Evolutionary conservation across 2,329 filamentous ascomycete species (phyloP), one percentile per base, ranked within the genome.

Genomic region (Botryosphaeria dothidea): DNA sequence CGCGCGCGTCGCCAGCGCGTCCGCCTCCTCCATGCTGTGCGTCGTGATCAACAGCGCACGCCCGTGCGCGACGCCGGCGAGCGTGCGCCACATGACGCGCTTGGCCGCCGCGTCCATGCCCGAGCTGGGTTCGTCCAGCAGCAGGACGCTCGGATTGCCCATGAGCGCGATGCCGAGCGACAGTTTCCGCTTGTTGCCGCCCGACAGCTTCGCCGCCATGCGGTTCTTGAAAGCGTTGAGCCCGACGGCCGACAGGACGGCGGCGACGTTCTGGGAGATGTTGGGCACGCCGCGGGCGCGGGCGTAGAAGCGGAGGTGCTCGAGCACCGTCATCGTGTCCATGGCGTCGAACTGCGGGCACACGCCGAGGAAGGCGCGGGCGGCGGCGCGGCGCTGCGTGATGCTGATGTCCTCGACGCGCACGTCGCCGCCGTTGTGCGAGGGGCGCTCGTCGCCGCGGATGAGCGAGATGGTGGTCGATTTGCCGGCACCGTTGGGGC

Each of bases 11-110:
- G 93, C 93, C 2, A 98, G 83, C 0, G 93, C 93, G 72, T 96
- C 92, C 0, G 93, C 94, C 78, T 97, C 94, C 75, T 97, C 93
- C 93, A 97, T 97, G 56, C 88, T 92, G 76, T 98, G 94, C 0
- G 94, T 97, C 0, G 94, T 97, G 19, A 98, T 84, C 1, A 98
- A 83, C 17, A 97, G 86, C 0, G 90, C 91, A n/a, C 93, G 86
- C 0, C 92, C 92, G 0, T 88, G 74, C 8, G 72, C 85, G 0
- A 90, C 88, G 1, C 88, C 85, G 3, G 87, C 86, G 0, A 97
- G 83, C 0, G 93, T 96, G 65, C 87, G 87, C 94, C 94, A 97
- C 91, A 98, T 96, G 69, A 96, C 86, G 46, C 94, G 86, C 77
- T 97, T 97, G 0, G 92, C 90, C 0, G 92, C 92, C 0, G 93